phyloP scores from a whole-genome alignment of 352 stramenopile species.

The Thalassiosira hispida region DNA sequence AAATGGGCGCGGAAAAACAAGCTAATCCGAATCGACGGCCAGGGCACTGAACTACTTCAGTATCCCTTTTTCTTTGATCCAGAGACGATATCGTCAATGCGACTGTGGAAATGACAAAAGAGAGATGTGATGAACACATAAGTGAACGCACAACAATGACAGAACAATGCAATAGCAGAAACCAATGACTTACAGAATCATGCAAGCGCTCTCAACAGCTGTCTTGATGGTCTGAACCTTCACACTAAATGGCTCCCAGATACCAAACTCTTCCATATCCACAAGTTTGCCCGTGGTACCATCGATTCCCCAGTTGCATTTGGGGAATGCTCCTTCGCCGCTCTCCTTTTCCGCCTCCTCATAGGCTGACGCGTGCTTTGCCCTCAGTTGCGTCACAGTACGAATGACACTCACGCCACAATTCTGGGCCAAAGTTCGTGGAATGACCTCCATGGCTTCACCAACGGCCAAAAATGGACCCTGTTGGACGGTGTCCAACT shows the following conservation, averaged over 20 bases:
- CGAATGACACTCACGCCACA: conserved; percentile 98
- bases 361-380: conserved; percentile 87
- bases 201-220: conserved; percentile 97
- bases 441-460: conserved; percentile 98
- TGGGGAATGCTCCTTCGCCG: conserved; percentile 42
- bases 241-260: conserved; percentile 99
- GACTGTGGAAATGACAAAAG: conserved; percentile 79
- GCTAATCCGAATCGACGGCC: too few relatives aligned
- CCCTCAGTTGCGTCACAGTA: conserved; percentile 95
- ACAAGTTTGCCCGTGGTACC: conserved; percentile 90
- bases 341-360: conserved; percentile 57
- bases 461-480: conserved; percentile 97
- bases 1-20: too few relatives aligned
- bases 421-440: conserved; percentile 98
- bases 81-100: conserved; percentile 99
- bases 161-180: conserved; percentile 6
- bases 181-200: conserved; percentile 86
- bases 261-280: conserved; percentile 93
- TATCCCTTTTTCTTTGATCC: conserved; percentile 91
- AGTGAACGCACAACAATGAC: background rate
- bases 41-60: too few relatives aligned
- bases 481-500: conserved; percentile 95
- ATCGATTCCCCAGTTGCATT: conserved; percentile 88
- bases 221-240: conserved; percentile 99
- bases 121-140: conserved; percentile 51